These are phyloP conservation scores for Trametes polyzona DNA, from an alignment of 1,284 basidiomycete genomes.

Conservation along the genomic window DNA sequence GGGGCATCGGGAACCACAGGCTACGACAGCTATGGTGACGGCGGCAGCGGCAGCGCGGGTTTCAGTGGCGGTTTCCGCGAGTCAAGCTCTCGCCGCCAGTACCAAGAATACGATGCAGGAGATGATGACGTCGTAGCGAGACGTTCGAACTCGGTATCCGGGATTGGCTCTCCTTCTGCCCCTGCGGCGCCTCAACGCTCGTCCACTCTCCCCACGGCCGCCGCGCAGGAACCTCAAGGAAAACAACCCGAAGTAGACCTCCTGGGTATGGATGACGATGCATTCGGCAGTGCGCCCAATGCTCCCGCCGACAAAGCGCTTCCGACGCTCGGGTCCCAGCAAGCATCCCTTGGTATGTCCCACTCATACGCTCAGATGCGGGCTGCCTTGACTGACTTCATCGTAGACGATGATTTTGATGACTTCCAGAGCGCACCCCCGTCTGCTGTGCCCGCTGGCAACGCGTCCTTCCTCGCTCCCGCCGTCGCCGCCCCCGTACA, in stretches of 20 bases:
- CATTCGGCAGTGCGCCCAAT: constrained; percentile 33
- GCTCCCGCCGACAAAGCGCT: constrained; percentile 58
- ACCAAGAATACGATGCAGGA: constrained; percentile 97
- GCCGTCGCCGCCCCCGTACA: constrained; percentile 23
- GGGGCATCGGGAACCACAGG: too few species aligned
- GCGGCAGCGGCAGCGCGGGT: constrained; percentile 46
- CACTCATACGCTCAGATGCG: too few species aligned
- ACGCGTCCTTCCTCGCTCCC: constrained; percentile 44
- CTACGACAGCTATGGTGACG: constrained; percentile 39
- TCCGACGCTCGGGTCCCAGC: constrained; percentile 44
- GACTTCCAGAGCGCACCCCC: constrained; percentile 87
- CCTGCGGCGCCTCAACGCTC: constrained; percentile 36
- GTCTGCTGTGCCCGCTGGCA: constrained; percentile 36
- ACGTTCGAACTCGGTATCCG: constrained; percentile 43
- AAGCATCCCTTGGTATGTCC: constrained; percentile 45
- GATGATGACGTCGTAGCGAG: constrained; percentile 77
- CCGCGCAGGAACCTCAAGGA: constrained; percentile 47
- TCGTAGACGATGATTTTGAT: constrained; percentile 79
- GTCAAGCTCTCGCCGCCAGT: constrained; percentile 55
- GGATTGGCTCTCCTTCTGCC: constrained; percentile 21
- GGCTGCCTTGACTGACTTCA: not conserved
- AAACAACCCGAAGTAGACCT: constrained; percentile 41
- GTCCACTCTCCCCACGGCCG: constrained; percentile 48
- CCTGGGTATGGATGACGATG: constrained; percentile 76
- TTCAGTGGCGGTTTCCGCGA: constrained; percentile 65